Percentiles rank a stretch among this genome's conserved stretches.
These are phyloP conservation scores for Perkinsela sp. DNA, from an alignment of 208 protist genomes.

Conservation along the genomic window DNA sequence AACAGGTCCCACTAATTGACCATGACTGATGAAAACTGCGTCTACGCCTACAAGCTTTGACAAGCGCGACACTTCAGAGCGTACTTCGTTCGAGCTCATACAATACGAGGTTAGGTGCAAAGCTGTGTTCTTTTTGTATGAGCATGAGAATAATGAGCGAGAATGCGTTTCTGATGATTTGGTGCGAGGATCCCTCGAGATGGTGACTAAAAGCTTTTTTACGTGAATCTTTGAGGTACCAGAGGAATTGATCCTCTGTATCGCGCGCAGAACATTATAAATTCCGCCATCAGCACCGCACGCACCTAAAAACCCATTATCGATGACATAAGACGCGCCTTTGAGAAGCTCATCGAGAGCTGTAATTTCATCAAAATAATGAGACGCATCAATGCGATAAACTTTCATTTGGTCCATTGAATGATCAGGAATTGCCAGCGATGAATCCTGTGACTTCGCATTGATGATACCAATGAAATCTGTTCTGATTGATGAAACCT, in stretches of 20 bases:
- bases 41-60: neutral
- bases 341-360: neutral
- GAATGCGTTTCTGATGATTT: neutral
- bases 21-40: neutral
- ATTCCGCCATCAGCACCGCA: neutral
- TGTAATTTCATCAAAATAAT: no score
- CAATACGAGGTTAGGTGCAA: no score
- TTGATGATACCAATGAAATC: neutral
- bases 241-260: neutral
- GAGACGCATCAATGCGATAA: neutral
- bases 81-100: neutral
- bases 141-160: neutral
- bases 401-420: neutral
- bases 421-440: neutral
- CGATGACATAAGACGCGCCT: neutral
- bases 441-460: neutral
- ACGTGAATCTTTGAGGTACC: neutral
- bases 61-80: neutral
- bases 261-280: neutral
- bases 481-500: neutral
- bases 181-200: neutral
- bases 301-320: neutral
- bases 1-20: neutral
- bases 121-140: no score
- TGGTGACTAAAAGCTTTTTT: neutral